Evolutionary conservation across 805 yeast genomes (phyloP).

Genomic region (Zygosaccharomyces bisporus): DNA sequence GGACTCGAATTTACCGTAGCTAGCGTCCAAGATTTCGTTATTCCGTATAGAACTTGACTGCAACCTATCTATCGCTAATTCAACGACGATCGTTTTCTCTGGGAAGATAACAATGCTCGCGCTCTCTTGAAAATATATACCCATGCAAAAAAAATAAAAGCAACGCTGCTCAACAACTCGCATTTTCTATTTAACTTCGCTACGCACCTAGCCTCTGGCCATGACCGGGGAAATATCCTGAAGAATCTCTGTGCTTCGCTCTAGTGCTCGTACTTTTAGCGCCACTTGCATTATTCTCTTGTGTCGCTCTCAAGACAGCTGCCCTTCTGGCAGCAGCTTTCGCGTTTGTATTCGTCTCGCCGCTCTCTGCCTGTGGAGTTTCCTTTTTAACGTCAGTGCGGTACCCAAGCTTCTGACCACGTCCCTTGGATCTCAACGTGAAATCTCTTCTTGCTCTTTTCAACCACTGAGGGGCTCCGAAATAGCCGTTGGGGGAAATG

Average conservation of each 20-base stretch:
- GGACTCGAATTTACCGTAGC: no score
- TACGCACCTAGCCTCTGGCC: conserved; percentile 14
- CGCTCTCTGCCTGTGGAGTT: not conserved
- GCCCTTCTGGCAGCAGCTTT: not conserved
- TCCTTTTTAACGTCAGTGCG: not conserved
- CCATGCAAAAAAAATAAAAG: not conserved
- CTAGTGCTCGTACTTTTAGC: not conserved
- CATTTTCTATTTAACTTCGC: not conserved
- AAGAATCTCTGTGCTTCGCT: conserved; percentile 2
- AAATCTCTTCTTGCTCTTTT: conserved; percentile 4
- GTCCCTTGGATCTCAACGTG: conserved; percentile 3
- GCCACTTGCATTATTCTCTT: not conserved
- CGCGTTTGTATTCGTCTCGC: not conserved
- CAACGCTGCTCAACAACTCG: not conserved
- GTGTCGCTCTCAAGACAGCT: not conserved
- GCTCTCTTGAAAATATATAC: no score
- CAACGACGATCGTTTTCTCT: no score
- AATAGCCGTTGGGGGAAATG: conserved; percentile 24
- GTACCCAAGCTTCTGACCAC: conserved; percentile 13
- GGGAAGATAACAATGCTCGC: no score
- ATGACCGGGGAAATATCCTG: conserved; percentile 11
- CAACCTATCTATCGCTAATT: no score
- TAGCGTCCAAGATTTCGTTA: no score
- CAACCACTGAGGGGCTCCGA: conserved; percentile 23
- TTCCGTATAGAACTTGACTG: no score